These are phyloP conservation scores for Leucoagaricus sp. DNA, from an alignment of 1,284 basidiomycete species.

Conservation along the genomic window DNA sequence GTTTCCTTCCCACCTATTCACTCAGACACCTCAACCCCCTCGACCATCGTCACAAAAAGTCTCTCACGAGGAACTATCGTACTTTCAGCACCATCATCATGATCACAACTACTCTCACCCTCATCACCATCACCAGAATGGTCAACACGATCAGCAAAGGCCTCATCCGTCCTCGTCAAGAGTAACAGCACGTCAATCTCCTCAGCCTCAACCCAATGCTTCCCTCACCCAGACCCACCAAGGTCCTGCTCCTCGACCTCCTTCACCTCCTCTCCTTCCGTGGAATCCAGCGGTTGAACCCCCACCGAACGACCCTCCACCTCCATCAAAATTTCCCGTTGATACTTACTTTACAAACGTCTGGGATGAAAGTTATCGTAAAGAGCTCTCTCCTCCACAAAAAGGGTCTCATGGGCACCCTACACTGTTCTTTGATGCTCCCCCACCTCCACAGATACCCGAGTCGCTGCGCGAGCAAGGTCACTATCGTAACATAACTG, in stretches of 20 bases:
- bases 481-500: constrained; percentile 62
- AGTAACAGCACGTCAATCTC: no score
- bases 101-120: constrained; percentile 11
- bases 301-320: constrained; percentile 61
- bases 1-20: constrained; percentile 4
- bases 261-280: constrained; percentile 62
- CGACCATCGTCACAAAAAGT: neutral
- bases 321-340: constrained; percentile 55
- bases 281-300: constrained; percentile 76
- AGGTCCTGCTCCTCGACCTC: constrained; percentile 35
- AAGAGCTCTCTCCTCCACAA: constrained; percentile 28
- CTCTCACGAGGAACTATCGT: neutral
- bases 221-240: neutral
- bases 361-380: constrained; percentile 61
- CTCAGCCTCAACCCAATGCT: neutral
- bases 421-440: constrained; percentile 59
- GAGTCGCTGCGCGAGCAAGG: constrained; percentile 59
- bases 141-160: constrained; percentile 15
- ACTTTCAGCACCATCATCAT: constrained; percentile 9
- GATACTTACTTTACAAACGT: constrained; percentile 74
- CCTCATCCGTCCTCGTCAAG: no score
- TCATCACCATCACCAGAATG: constrained; percentile 16
- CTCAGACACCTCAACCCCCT: neutral
- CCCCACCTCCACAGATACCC: constrained; percentile 60
- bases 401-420: constrained; percentile 33